Conservation (phyloP, 2,329 filamentous ascomycete species). For the Alternaria arborescens region DNA sequence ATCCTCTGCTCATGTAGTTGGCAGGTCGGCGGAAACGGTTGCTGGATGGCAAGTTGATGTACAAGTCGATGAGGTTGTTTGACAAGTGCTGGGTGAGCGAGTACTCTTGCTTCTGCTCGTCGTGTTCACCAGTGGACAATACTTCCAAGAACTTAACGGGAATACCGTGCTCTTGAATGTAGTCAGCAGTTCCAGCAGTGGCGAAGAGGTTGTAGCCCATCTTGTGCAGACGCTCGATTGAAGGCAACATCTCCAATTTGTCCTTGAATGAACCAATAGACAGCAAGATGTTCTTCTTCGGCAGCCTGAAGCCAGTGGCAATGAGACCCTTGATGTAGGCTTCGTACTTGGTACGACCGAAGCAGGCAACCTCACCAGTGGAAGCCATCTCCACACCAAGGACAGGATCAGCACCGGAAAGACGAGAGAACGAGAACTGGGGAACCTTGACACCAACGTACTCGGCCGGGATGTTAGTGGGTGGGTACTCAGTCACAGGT, state of each 20-base stretch:
- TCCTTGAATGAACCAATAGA: slow-evolving; percentile 98
- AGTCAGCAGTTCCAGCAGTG: slow-evolving; percentile 95
- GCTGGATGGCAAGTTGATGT: slow-evolving; percentile 99
- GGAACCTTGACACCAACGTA: slow-evolving; percentile 98
- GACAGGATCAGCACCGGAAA: slow-evolving; percentile 95
- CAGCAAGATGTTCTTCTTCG: slow-evolving; percentile 92
- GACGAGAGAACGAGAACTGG: slow-evolving; percentile 97
- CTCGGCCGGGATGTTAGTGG: slow-evolving; percentile 75
- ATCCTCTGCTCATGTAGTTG: slow-evolving; percentile 98
- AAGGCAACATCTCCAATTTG: slow-evolving; percentile 96
- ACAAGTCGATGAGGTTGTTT: slow-evolving; percentile 97
- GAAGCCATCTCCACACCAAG: slow-evolving; percentile 99
- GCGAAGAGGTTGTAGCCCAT: slow-evolving; percentile 96
- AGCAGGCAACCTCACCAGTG: slow-evolving; percentile 96
- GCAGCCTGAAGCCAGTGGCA: slow-evolving; percentile 94
- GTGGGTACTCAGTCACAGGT: slow-evolving; percentile 83
- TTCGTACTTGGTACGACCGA: slow-evolving; percentile 95
- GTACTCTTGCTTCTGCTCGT: slow-evolving; percentile 92
- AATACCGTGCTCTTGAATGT: slow-evolving; percentile 90
- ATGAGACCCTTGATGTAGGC: slow-evolving; percentile 96
- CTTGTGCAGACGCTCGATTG: slow-evolving; percentile 86
- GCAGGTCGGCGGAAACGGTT: slow-evolving; percentile 96
- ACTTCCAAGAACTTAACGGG: slow-evolving; percentile 94
- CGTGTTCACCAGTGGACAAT: slow-evolving; percentile 66
- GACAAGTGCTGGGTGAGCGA: slow-evolving; percentile 95